Conservation (phyloP, 495 filamentous ascomycete species). For the Penicillium daleae region DNA sequence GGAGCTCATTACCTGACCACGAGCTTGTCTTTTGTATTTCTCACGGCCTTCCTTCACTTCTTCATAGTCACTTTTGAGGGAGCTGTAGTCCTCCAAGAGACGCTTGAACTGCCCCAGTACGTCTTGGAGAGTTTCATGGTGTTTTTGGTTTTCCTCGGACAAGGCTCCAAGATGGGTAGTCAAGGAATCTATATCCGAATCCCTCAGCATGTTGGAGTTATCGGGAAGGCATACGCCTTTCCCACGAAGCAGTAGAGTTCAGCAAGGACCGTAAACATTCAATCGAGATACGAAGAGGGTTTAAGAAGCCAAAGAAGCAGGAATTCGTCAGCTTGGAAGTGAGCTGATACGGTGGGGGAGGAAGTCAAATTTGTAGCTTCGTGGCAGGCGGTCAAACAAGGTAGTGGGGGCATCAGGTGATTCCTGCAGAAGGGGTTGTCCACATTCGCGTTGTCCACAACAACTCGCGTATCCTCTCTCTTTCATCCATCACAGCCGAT, state of each 20-base stretch:
- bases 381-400: conserved; percentile 19
- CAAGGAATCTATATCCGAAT: conserved; percentile 44
- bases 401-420: conserved; percentile 19
- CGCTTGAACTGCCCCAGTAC: conserved; percentile 43
- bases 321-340: not conserved
- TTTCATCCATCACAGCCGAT: not conserved
- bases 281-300: conserved; percentile 8
- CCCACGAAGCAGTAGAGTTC: conserved; percentile 16
- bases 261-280: conserved; percentile 14
- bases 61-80: conserved; percentile 60
- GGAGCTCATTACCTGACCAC: conserved; percentile 45
- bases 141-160: conserved; percentile 35
- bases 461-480: not conserved
- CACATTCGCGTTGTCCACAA: not conserved
- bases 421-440: not conserved
- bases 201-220: conserved; percentile 39
- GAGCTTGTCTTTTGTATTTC: conserved; percentile 56
- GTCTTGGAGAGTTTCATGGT: conserved; percentile 41
- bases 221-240: conserved; percentile 31
- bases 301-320: conserved; percentile 2
- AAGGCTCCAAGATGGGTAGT: conserved; percentile 33
- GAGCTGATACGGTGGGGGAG: conserved; percentile 7
- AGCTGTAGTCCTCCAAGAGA: conserved; percentile 54
- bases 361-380: conserved; percentile 26
- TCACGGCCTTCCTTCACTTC: conserved; percentile 58